Evolutionary conservation across 2,329 filamentous ascomycete species (phyloP).

Genomic region (Ophiostoma tasmaniense): DNA sequence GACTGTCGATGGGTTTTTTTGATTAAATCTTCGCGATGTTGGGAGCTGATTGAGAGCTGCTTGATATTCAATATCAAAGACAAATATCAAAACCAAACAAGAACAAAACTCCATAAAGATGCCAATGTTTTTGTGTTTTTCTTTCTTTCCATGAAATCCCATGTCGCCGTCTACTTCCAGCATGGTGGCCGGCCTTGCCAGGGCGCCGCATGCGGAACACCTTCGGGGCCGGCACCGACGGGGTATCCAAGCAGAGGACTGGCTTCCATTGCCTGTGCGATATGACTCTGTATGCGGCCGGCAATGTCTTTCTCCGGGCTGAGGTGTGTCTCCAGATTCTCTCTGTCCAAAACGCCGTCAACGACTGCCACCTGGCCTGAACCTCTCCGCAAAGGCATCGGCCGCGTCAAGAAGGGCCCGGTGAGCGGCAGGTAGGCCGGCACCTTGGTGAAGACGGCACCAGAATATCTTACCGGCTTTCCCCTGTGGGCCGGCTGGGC

Average conservation of each 20-base stretch:
- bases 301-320: not conserved
- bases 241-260: conserved; percentile 31
- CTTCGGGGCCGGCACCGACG: conserved; percentile 35
- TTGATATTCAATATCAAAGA: not conserved
- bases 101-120: not conserved
- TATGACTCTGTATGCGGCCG: not conserved
- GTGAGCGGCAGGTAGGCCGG: conserved; percentile 16
- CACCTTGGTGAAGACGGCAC: conserved; percentile 17
- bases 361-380: not conserved
- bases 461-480: conserved; percentile 9
- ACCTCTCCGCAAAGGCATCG: not conserved
- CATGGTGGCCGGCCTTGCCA: conserved; percentile 14
- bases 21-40: not conserved
- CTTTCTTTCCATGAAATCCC: conserved; percentile 1
- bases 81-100: not conserved
- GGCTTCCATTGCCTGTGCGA: not conserved
- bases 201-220: conserved; percentile 12
- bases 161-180: conserved; percentile 1
- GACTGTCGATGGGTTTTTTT: not conserved
- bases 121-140: not conserved
- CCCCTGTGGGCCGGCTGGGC: not conserved
- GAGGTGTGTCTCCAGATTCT: not conserved
- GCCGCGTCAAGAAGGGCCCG: conserved; percentile 12
- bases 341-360: not conserved
- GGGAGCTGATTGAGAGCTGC: not conserved